A percentile compares a stretch with the other conserved stretches of the same genome.
phyloP scores from a whole-genome alignment of 805 yeast genomes.

The Candida rishiriensis region DNA sequence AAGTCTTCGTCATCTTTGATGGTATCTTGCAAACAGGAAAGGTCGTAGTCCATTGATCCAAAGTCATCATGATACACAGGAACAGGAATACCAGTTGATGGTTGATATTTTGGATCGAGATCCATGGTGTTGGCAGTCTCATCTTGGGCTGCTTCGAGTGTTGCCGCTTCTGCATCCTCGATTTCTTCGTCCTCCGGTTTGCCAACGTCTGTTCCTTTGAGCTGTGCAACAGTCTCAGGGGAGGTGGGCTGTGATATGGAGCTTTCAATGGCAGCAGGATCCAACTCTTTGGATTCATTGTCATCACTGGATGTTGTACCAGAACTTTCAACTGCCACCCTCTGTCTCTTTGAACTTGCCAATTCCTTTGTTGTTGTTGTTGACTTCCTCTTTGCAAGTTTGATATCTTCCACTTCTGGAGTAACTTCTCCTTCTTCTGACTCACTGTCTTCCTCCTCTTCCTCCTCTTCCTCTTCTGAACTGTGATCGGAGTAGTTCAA shows the following conservation, averaged over 20 bases:
- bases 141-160: slow-evolving; percentile 15
- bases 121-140: slow-evolving; percentile 16
- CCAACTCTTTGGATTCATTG: slow-evolving; percentile 10
- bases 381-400: slow-evolving; percentile 1
- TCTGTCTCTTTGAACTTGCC: slow-evolving; percentile 21
- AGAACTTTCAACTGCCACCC: slow-evolving; percentile 7
- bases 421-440: slow-evolving; percentile 17
- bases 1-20: slow-evolving; percentile 77
- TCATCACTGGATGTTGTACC: slow-evolving; percentile 19
- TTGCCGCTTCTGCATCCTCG: neutral
- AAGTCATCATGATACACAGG: slow-evolving; percentile 49
- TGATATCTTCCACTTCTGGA: slow-evolving; percentile 22
- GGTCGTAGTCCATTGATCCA: slow-evolving; percentile 36
- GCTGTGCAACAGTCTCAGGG: slow-evolving; percentile 20
- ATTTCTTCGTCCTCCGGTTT: slow-evolving; percentile 19
- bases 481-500: slow-evolving; percentile 37
- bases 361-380: slow-evolving; percentile 12
- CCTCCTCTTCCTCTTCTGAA: slow-evolving; percentile 23
- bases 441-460: slow-evolving; percentile 18
- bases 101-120: slow-evolving; percentile 39
- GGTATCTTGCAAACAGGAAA: slow-evolving; percentile 46
- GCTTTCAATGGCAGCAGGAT: slow-evolving; percentile 5
- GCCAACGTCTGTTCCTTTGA: neutral
- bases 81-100: slow-evolving; percentile 46
- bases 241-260: slow-evolving; percentile 21